Base-by-base conservation (phyloP, 2,329 filamentous ascomycete species). In the Sporothrix schenckii region DNA sequence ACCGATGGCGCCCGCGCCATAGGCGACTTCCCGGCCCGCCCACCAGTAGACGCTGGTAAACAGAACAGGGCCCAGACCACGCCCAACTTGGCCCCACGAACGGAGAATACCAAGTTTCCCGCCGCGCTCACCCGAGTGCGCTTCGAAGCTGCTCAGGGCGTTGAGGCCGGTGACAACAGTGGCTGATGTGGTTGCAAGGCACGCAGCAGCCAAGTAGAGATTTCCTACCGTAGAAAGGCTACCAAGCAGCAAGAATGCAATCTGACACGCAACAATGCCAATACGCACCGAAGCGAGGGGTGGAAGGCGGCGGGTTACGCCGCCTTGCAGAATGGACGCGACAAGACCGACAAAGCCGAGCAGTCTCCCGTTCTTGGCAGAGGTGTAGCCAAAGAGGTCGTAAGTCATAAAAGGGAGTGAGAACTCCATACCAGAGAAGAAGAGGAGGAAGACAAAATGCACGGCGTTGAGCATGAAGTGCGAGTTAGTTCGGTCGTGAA, bases 41-140 rank as follows among this genome's bases (percentile, higher is more conserved):
- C 95, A 99, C 95, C 95, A 99, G 82, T 99, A 99, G 70, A 99
- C 84, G 65, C 92, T 93, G 73, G 95, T 98, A 78, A 99, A 99
- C 49, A 97, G 81, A 4, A 99, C 79, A 0, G 95, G 95, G 0
- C 95, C 95, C 13, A 97, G 80, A 0, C 94, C 93, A 47, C 95
- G 87, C 2, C 95, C 95, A 4, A 94, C 86, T 83, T 99, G 95
- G 6, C 95, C 94, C 89, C 85, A 89, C 75, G 86, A 88, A 39
- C 95, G 86, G 75, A 98, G 85, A 71, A 92, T 90, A 3, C 95
- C 95, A 67, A 99, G 82, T 77, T 97, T 96, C 61, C 89, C 89
- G 3, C 95, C 95, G 53, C 94, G 86, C 81, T 98, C 94, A 50
- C 86, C 87, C 72, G 91, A 89, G 58, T 83, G 85, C 0, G 94